Conservation (phyloP, 495 filamentous ascomycete species). For the Tuber borchii region DNA sequence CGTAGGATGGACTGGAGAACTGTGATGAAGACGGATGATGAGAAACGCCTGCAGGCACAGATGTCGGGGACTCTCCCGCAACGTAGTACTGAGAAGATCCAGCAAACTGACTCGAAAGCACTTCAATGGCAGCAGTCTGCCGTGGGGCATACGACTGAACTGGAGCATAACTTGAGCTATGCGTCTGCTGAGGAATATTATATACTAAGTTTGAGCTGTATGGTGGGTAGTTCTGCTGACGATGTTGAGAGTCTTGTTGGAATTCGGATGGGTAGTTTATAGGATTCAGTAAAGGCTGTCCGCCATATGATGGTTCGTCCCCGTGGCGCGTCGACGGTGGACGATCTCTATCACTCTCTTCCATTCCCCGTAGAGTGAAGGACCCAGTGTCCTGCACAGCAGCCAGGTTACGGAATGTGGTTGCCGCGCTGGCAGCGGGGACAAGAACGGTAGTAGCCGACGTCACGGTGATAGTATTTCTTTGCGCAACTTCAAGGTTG, state of each 20-base stretch:
- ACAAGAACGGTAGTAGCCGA: slow-evolving; percentile 36
- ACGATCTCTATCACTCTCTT: slow-evolving; percentile 41
- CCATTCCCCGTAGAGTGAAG: slow-evolving; percentile 41
- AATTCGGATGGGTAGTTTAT: slow-evolving; percentile 49
- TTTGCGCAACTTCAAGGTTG: slow-evolving; percentile 23
- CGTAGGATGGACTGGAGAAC: slow-evolving; percentile 49
- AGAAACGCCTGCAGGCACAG: slow-evolving; percentile 52
- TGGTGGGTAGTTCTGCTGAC: slow-evolving; percentile 47
- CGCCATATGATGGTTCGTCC: slow-evolving; percentile 36
- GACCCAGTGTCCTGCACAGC: slow-evolving; percentile 36
- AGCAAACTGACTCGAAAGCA: slow-evolving; percentile 61
- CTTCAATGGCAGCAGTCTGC: slow-evolving; percentile 74
- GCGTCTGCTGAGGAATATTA: slow-evolving; percentile 63
- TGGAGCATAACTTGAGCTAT: slow-evolving; percentile 66
- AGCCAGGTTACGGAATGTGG: slow-evolving; percentile 34
- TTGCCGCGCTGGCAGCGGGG: slow-evolving; percentile 38
- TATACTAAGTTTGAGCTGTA: slow-evolving; percentile 71
- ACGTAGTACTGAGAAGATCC: slow-evolving; percentile 70
- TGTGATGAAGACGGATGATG: slow-evolving; percentile 52
- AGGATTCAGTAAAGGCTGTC: slow-evolving; percentile 41
- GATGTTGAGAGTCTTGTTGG: slow-evolving; percentile 44
- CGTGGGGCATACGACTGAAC: slow-evolving; percentile 72
- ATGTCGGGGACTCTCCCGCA: slow-evolving; percentile 58
- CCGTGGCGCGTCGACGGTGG: slow-evolving; percentile 40
- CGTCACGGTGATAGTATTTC: slow-evolving; percentile 40